Percentiles rank a stretch among this genome's conserved stretches.
phyloP scores from a whole-genome alignment of 164 flowering plant species.

The Umbellularia californica region DNA sequence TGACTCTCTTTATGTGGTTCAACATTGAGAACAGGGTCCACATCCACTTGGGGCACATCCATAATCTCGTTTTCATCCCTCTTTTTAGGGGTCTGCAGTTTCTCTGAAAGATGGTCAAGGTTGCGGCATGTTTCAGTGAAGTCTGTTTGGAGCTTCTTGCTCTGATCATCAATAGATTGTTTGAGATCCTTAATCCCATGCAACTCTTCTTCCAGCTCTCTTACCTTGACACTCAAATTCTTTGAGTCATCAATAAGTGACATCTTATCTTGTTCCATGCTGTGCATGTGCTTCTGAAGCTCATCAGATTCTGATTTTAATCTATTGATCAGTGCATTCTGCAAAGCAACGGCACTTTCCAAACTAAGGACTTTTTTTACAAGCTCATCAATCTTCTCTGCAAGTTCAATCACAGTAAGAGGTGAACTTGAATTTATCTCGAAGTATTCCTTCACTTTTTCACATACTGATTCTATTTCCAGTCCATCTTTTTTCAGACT shows the following conservation, averaged over 20 bases:
- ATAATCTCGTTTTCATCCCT: constrained; percentile 26
- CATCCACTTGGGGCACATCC: constrained; percentile 15
- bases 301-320: constrained; percentile 61
- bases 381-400: constrained; percentile 78
- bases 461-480: constrained; percentile 19
- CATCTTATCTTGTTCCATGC: constrained; percentile 59
- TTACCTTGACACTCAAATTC: constrained; percentile 31
- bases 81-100: constrained; percentile 30
- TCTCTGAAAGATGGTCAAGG: constrained; percentile 42
- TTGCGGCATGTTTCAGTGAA: constrained; percentile 45
- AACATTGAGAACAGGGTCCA: constrained; percentile 1
- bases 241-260: constrained; percentile 28
- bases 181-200: constrained; percentile 36
- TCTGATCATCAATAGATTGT: constrained; percentile 28
- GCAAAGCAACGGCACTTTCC: constrained; percentile 58
- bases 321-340: constrained; percentile 57
- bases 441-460: constrained; percentile 29
- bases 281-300: constrained; percentile 50
- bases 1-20: constrained; percentile 10
- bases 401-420: constrained; percentile 55
- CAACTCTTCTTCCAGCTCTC: constrained; percentile 49
- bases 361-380: constrained; percentile 66
- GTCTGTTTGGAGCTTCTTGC: constrained; percentile 30
- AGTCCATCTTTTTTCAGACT: constrained; percentile 18
- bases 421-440: constrained; percentile 26